These are phyloP conservation scores for Lignosus rhinocerotis DNA, from an alignment of 1,284 basidiomycete genomes.

Conservation along the genomic window DNA sequence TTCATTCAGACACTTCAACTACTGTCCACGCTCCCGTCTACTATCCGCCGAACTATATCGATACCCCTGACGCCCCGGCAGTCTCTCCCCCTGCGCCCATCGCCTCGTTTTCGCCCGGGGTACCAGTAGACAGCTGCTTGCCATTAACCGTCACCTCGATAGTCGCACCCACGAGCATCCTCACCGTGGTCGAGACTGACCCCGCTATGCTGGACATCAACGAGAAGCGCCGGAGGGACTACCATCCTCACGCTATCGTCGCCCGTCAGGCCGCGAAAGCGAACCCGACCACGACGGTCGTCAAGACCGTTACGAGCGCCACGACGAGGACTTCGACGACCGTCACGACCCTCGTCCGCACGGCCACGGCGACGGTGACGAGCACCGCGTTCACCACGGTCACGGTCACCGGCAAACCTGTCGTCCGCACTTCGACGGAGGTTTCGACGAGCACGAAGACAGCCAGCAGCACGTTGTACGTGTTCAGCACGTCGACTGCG, in stretches of 20 bases:
- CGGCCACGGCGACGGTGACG: neutral
- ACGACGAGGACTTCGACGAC: neutral
- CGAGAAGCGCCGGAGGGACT: neutral
- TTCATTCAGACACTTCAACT: no score
- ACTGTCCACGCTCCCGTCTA: no score
- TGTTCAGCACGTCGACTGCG: neutral
- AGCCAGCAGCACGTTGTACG: neutral
- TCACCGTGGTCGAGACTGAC: neutral
- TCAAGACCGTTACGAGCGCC: neutral
- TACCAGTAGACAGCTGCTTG: neutral
- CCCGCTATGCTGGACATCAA: neutral
- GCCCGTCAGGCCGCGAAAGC: neutral
- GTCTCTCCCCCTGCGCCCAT: no score
- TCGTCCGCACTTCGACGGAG: neutral
- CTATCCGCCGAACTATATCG: no score
- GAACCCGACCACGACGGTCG: neutral
- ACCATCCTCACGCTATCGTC: neutral
- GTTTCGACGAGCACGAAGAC: neutral
- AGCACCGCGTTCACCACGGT: neutral
- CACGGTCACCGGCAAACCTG: neutral
- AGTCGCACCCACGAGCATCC: neutral
- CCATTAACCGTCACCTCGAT: neutral
- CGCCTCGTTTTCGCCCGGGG: no score
- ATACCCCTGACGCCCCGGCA: no score
- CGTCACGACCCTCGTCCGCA: neutral